phyloP scores from a whole-genome alignment of 2,329 filamentous ascomycete species.

The Nothopassalora personata region DNA sequence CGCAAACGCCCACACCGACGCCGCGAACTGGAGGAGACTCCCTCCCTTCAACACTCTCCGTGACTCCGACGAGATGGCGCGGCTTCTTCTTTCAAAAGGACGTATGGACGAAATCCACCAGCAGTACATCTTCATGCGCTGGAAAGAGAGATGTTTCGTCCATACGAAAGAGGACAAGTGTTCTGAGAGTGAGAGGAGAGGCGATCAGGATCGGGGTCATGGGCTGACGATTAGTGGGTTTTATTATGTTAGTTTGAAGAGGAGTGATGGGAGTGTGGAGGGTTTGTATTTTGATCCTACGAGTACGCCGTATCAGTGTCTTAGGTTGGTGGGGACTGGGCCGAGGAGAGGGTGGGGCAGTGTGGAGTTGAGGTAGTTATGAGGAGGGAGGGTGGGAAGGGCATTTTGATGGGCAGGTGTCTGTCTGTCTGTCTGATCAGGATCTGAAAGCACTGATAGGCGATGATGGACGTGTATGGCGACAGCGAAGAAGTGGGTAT shows the following conservation, averaged over 20 bases:
- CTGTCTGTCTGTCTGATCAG: too few relatives aligned
- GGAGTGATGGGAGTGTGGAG: conserved; percentile 44
- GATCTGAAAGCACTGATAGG: too few relatives aligned
- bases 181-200: conserved; percentile 18
- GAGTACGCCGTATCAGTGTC: conserved; percentile 49
- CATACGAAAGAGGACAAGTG: conserved; percentile 28
- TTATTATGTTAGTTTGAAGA: conserved; percentile 48
- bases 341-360: conserved; percentile 33
- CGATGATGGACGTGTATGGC: too few relatives aligned
- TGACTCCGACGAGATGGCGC: conserved; percentile 27
- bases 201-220: conserved; percentile 33
- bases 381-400: not conserved
- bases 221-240: conserved; percentile 52
- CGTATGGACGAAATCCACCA: conserved; percentile 36
- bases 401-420: too few relatives aligned
- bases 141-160: conserved; percentile 51
- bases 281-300: conserved; percentile 53
- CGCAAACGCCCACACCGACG: conserved; percentile 40
- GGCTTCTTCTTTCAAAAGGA: conserved; percentile 39
- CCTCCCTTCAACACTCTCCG: conserved; percentile 38
- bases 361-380: conserved; percentile 36
- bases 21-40: conserved; percentile 46
- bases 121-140: conserved; percentile 53
- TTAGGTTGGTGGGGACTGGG: conserved; percentile 41
- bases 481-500: too few relatives aligned